Evolutionary conservation across 495 filamentous ascomycete species (phyloP).

Genomic region (Aspergillus campestris): DNA sequence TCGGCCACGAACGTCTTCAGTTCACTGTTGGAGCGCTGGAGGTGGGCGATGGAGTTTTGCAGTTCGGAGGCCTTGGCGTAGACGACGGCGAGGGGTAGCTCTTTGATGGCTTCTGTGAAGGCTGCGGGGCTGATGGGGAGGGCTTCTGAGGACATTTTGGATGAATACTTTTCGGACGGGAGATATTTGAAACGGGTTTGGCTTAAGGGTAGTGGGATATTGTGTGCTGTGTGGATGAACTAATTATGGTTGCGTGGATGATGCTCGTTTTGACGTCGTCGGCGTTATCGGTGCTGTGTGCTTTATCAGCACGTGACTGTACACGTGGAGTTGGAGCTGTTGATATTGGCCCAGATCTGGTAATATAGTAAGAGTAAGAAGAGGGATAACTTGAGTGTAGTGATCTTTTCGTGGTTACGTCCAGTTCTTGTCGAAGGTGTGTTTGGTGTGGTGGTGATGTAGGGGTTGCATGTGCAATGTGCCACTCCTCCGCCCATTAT

Average conservation of each 20-base stretch:
- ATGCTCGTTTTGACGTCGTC: neutral
- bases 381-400: no score
- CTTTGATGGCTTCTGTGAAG: slow-evolving; percentile 61
- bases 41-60: slow-evolving; percentile 73
- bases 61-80: slow-evolving; percentile 77
- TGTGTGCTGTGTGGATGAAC: neutral
- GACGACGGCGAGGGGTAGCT: slow-evolving; percentile 61
- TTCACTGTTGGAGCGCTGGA: slow-evolving; percentile 69
- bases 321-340: neutral
- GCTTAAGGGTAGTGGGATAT: slow-evolving; percentile 1
- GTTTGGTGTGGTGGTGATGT: no score
- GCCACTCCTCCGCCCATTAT: no score
- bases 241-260: neutral
- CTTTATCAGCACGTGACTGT: slow-evolving; percentile 10
- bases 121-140: slow-evolving; percentile 27
- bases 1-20: slow-evolving; percentile 48
- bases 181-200: no score
- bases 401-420: no score
- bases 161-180: neutral
- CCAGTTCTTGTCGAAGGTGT: no score
- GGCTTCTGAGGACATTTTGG: slow-evolving; percentile 30
- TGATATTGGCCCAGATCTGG: no score
- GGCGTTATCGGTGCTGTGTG: neutral
- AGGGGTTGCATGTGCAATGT: no score
- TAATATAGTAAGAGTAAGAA: no score